Percentiles rank a stretch among this genome's conserved stretches.
phyloP scores from a whole-genome alignment of 495 filamentous ascomycete genomes.

The Aspergillus baeticus region DNA sequence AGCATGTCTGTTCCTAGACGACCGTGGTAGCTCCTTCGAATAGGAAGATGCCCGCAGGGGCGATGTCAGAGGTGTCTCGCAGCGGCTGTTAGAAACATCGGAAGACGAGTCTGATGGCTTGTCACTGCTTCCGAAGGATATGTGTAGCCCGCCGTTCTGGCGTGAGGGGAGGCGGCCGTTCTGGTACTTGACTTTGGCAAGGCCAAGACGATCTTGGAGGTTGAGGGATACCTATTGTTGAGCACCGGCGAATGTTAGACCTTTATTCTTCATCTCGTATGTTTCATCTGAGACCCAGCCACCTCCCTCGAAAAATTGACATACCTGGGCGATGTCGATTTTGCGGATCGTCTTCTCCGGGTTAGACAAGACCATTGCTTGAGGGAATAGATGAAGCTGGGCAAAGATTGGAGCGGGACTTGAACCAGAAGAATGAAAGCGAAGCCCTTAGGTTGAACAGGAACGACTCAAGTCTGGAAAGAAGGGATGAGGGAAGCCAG shows the following conservation, averaged over 20 bases:
- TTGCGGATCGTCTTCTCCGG: conserved; percentile 47
- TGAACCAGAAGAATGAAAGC: conserved; percentile 6
- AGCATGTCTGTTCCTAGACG: conserved; percentile 46
- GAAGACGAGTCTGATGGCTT: conserved; percentile 77
- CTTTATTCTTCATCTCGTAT: neutral
- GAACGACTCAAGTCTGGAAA: neutral
- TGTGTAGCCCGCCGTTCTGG: conserved; percentile 61
- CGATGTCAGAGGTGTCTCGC: conserved; percentile 47
- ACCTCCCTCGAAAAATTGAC: conserved; percentile 1
- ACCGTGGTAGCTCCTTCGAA: conserved; percentile 47
- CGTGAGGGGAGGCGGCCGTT: conserved; percentile 65
- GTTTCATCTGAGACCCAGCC: neutral
- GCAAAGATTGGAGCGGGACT: conserved; percentile 7
- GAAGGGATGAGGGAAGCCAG: conserved; percentile 3
- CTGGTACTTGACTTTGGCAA: conserved; percentile 95
- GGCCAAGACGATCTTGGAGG: conserved; percentile 86
- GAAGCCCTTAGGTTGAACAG: neutral
- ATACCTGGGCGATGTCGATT: conserved; percentile 76
- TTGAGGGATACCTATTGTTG: conserved; percentile 75
- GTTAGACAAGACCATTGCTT: conserved; percentile 35
- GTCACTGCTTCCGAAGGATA: conserved; percentile 29
- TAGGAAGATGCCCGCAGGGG: conserved; percentile 38
- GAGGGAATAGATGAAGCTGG: conserved; percentile 4
- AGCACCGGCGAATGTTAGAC: conserved; percentile 1
- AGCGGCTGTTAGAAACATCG: conserved; percentile 49